Evolutionary conservation across 371 early-diverging fungal species (phyloP).

Genomic region (Nematocida sp.): DNA sequence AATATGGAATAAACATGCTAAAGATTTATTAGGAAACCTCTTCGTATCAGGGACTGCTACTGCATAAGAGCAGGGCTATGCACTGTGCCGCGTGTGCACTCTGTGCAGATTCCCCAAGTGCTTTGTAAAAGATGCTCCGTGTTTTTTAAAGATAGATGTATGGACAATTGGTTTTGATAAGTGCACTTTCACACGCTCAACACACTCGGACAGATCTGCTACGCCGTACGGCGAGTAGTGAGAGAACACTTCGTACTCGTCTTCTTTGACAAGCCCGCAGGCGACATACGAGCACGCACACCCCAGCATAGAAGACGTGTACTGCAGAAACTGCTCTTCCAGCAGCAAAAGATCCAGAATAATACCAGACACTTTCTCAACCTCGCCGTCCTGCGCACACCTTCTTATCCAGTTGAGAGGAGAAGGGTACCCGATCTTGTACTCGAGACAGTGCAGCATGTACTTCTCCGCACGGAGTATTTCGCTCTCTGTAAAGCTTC

Average conservation of each 20-base stretch:
- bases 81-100: no score
- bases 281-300: constrained; percentile 78
- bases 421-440: constrained; percentile 56
- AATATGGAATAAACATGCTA: no score
- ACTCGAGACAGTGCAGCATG: constrained; percentile 62
- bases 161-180: constrained; percentile 31
- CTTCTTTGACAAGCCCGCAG: constrained; percentile 72
- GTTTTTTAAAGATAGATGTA: constrained; percentile 46
- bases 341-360: constrained; percentile 83
- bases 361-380: constrained; percentile 82
- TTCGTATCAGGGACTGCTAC: no score
- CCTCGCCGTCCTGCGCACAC: constrained; percentile 65
- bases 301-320: constrained; percentile 73
- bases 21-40: no score
- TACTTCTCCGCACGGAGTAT: constrained; percentile 63
- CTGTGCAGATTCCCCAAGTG: background rate
- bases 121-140: constrained; percentile 37
- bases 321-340: constrained; percentile 73
- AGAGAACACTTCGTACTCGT: constrained; percentile 57
- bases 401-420: constrained; percentile 63
- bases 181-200: constrained; percentile 14
- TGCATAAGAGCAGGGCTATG: no score
- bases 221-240: background rate
- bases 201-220: background rate
- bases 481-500: constrained; percentile 57